A percentile compares a stretch with the other conserved stretches of the same genome.
Evolutionary conservation across 352 stramenopile species (phyloP).

Genomic region (Thalassiosira livingstoniorum): DNA sequence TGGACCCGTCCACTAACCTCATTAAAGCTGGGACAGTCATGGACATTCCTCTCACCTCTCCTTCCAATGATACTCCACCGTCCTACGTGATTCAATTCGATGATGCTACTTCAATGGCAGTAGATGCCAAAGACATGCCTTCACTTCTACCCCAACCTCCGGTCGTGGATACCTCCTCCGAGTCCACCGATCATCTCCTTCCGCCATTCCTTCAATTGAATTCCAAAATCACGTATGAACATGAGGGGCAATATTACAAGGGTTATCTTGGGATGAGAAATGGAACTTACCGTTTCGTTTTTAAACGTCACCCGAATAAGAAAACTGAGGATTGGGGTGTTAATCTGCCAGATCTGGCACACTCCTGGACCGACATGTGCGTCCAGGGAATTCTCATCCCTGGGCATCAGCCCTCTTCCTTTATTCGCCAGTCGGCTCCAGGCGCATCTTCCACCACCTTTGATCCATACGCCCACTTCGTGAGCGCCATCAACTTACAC

Average conservation of each 20-base stretch:
- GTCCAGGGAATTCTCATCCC: constrained; percentile 20
- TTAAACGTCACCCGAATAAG: neutral
- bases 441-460: neutral
- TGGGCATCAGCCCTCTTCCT: constrained; percentile 19
- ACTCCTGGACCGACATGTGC: neutral
- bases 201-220: neutral
- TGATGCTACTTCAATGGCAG: neutral
- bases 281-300: constrained; percentile 1
- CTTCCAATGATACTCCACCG: neutral
- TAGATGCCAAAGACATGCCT: neutral
- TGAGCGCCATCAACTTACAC: constrained; percentile 12
- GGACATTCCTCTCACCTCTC: neutral
- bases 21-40: constrained; percentile 6
- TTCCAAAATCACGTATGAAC: constrained; percentile 18
- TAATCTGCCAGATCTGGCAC: constrained; percentile 14
- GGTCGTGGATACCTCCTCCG: neutral
- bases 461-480: neutral
- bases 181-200: neutral
- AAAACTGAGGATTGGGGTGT: constrained; percentile 11
- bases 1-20: neutral
- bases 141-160: neutral
- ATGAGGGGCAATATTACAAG: constrained; percentile 22
- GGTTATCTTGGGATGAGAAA: neutral
- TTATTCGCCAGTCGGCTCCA: neutral
- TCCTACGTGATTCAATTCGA: neutral